phyloP scores from a whole-genome alignment of 2,329 filamentous ascomycete genomes.

The Teratosphaeria gauchensis region DNA sequence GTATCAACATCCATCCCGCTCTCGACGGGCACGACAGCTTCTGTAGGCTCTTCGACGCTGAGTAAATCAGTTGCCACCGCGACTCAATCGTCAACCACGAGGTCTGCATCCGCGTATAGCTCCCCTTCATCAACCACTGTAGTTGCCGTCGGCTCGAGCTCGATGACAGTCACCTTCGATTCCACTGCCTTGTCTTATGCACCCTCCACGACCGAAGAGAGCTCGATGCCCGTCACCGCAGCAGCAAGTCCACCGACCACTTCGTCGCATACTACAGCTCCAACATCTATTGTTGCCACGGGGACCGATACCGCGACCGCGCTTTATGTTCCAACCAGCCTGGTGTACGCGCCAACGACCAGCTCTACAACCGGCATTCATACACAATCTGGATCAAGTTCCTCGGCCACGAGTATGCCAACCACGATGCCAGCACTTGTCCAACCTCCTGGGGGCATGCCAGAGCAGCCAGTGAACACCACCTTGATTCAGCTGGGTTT shows the following conservation, averaged over 20 bases:
- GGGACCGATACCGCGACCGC: slow-evolving; percentile 37
- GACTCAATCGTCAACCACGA: neutral
- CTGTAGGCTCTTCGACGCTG: neutral
- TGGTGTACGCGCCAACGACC: slow-evolving; percentile 44
- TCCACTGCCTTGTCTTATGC: neutral
- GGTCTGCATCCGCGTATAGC: neutral
- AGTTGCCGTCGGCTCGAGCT: neutral
- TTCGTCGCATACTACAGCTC: slow-evolving; percentile 16
- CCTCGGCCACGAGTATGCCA: slow-evolving; percentile 48
- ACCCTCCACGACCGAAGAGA: neutral
- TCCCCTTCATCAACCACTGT: neutral
- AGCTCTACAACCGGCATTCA: slow-evolving; percentile 6
- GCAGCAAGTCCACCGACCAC: neutral
- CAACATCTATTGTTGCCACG: slow-evolving; percentile 36
- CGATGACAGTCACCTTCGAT: slow-evolving; percentile 1
- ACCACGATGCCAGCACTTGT: slow-evolving; percentile 65
- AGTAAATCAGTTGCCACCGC: neutral
- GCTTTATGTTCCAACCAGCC: slow-evolving; percentile 50
- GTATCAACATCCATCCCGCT: slow-evolving; percentile 7
- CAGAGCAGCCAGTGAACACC: slow-evolving; percentile 49
- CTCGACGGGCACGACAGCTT: slow-evolving; percentile 1
- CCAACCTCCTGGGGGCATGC: slow-evolving; percentile 54
- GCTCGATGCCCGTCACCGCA: slow-evolving; percentile 1
- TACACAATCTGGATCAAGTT: slow-evolving; percentile 31
- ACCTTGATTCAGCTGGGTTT: slow-evolving; percentile 79